These are phyloP conservation scores for Peniophora sp. DNA, from an alignment of 1,284 basidiomycete genomes.

Conservation along the genomic window DNA sequence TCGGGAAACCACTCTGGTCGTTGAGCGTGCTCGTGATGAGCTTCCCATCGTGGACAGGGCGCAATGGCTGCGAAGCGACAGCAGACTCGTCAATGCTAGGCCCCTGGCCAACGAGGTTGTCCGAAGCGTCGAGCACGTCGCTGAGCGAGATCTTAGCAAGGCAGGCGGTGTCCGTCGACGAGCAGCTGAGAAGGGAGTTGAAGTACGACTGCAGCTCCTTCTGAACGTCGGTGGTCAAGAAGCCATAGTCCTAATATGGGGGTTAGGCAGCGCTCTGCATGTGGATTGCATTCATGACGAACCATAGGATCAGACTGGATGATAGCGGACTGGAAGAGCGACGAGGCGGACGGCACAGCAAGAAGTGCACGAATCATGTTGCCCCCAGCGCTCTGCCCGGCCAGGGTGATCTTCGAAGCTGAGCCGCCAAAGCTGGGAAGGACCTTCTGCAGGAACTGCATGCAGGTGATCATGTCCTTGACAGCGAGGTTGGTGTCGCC, in stretches of 20 bases:
- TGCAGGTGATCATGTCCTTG: conserved; percentile 60
- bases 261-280: background rate
- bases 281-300: conserved; percentile 13
- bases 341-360: conserved; percentile 55
- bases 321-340: conserved; percentile 67
- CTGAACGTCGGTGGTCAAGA: conserved; percentile 51
- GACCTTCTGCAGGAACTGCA: conserved; percentile 59
- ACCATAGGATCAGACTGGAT: conserved; percentile 85
- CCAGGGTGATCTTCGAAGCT: conserved; percentile 63
- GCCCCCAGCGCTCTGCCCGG: conserved; percentile 85
- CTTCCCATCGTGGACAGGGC: conserved; percentile 50
- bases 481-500: conserved; percentile 65
- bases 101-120: conserved; percentile 32
- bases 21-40: conserved; percentile 55
- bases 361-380: conserved; percentile 72
- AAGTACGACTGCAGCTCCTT: conserved; percentile 45
- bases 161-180: conserved; percentile 39
- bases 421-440: conserved; percentile 65
- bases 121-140: conserved; percentile 45
- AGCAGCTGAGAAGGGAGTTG: conserved; percentile 42
- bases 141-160: conserved; percentile 39
- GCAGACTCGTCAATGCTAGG: conserved; percentile 39
- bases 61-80: conserved; percentile 50
- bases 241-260: conserved; percentile 58
- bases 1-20: conserved; percentile 44